These are phyloP conservation scores for Bruguiera hainesii DNA, from an alignment of 441 rosid species.

Conservation along the genomic window DNA sequence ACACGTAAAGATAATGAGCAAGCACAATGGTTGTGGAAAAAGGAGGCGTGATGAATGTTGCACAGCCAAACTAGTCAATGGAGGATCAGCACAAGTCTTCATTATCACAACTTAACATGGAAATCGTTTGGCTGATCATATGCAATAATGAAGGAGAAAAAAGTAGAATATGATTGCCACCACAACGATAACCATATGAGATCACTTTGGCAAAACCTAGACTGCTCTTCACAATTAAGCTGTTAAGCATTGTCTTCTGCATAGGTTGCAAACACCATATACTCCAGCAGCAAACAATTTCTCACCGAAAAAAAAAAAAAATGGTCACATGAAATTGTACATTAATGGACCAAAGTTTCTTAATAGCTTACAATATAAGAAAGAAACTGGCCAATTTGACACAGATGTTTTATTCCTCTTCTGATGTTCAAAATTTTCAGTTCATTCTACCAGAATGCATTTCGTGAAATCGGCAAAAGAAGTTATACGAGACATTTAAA, in stretches of 20 bases:
- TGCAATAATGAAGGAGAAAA: no score
- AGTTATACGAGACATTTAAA: not conserved
- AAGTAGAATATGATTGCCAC: no score
- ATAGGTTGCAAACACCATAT: no score
- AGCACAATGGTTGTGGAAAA: not conserved
- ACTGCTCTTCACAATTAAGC: not conserved
- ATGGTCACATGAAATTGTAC: not conserved
- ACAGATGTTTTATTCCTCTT: not conserved
- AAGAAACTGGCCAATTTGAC: not conserved
- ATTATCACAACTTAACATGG: no score
- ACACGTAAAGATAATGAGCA: not conserved
- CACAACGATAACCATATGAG: not conserved
- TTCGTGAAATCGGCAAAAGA: not conserved
- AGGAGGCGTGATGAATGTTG: no score
- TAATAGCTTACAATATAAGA: not conserved
- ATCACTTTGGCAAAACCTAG: not conserved
- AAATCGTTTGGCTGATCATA: no score
- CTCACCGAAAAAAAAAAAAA: not conserved
- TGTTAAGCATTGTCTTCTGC: not conserved
- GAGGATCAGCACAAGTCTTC: no score
- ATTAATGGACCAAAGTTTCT: not conserved
- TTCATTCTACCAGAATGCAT: no score
- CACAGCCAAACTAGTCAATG: no score
- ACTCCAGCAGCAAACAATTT: not conserved
- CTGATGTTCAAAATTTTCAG: not conserved